Percentiles rank a stretch among this genome's conserved stretches.
Evolutionary conservation across 495 filamentous ascomycete genomes (phyloP).

Genomic region (Hyaloscypha bicolor): DNA sequence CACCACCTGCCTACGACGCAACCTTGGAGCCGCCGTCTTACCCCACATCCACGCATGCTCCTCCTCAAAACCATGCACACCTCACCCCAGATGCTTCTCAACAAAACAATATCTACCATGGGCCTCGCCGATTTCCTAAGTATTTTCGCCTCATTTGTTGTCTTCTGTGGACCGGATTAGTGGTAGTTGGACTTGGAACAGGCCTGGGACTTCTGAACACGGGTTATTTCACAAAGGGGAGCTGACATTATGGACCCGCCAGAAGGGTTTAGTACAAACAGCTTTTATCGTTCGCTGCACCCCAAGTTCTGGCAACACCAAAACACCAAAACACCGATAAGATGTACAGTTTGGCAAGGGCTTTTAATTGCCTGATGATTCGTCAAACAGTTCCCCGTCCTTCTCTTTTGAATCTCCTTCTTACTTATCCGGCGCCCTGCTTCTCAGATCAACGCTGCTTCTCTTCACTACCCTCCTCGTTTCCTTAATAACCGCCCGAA

Average conservation of each 20-base stretch:
- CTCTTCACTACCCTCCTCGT: not conserved
- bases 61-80: not conserved
- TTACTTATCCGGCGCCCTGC: not conserved
- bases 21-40: not conserved
- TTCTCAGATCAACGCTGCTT: not conserved
- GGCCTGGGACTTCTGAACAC: not conserved
- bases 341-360: not conserved
- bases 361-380: not conserved
- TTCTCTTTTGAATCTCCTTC: not conserved
- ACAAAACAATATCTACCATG: not conserved
- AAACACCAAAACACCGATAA: not conserved
- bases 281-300: not conserved
- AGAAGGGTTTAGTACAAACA: not conserved
- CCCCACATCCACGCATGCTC: not conserved
- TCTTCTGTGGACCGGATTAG: not conserved
- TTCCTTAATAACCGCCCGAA: not conserved
- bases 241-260: not conserved
- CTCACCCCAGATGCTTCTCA: not conserved
- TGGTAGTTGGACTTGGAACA: not conserved
- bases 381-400: not conserved
- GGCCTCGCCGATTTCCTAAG: not conserved
- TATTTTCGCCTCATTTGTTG: not conserved
- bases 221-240: not conserved
- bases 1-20: not conserved
- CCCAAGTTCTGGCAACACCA: not conserved